Conservation (phyloP, 441 rosid genomes). For the Cnidoscolus chayamansa region DNA sequence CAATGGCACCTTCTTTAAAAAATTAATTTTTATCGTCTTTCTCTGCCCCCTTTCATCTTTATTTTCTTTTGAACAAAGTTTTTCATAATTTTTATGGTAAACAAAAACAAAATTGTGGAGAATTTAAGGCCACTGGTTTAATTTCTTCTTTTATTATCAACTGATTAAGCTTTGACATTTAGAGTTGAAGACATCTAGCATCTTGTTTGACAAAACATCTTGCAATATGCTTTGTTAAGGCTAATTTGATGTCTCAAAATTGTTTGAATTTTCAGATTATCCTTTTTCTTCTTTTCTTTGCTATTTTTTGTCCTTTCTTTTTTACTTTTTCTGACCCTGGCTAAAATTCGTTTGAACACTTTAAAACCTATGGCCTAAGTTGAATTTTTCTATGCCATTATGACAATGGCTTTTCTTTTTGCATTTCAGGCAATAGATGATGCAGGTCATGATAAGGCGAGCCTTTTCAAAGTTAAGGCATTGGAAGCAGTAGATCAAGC, state of each 20-base stretch:
- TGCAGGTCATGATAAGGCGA: slow-evolving; percentile 94
- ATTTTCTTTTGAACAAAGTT: neutral
- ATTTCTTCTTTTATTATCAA: neutral
- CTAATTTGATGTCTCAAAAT: neutral
- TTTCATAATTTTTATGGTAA: neutral
- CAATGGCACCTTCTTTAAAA: neutral
- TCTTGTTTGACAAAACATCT: neutral
- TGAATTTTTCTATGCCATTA: slow-evolving; percentile 4
- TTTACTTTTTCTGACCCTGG: neutral
- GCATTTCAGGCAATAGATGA: slow-evolving; percentile 81
- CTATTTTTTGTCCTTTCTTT: neutral
- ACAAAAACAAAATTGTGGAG: too few relatives aligned
- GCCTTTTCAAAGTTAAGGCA: slow-evolving; percentile 63
- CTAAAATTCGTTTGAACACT: slow-evolving; percentile 7
- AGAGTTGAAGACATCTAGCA: slow-evolving; percentile 2
- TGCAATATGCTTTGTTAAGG: neutral
- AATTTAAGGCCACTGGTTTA: neutral
- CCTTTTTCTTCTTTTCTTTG: neutral
- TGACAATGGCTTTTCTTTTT: slow-evolving; percentile 8
- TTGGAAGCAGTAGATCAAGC: slow-evolving; percentile 82
- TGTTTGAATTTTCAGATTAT: neutral
- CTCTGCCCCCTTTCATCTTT: neutral
- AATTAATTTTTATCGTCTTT: neutral
- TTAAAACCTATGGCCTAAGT: slow-evolving; percentile 5
- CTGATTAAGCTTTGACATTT: neutral